Conservation (phyloP, 768 basidiomycete species). For the Leccinum sublutescens region DNA sequence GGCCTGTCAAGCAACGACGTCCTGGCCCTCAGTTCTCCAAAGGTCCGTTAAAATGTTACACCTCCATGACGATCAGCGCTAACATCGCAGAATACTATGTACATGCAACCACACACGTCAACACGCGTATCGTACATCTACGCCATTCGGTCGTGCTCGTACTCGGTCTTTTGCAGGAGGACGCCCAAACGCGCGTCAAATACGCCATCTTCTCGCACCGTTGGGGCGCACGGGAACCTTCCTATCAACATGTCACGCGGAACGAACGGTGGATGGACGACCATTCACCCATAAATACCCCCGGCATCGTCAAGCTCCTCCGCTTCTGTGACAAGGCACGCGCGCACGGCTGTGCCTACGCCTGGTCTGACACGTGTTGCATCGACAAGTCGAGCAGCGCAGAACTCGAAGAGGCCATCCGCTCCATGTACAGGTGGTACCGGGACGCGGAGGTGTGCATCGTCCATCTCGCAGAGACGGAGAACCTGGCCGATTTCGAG, state of each 20-base stretch:
- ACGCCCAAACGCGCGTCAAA: conserved; percentile 1
- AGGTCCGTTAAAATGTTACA: background rate
- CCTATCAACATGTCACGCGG: conserved; percentile 2
- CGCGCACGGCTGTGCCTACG: conserved; percentile 8
- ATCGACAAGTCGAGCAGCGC: conserved; percentile 17
- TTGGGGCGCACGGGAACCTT: conserved; percentile 10
- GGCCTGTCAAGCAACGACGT: background rate
- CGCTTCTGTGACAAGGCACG: conserved; percentile 10
- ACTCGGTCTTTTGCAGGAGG: conserved; percentile 2
- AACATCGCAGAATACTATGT: background rate
- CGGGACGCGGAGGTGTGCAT: conserved; percentile 12
- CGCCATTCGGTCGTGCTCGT: background rate
- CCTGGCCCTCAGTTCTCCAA: conserved; percentile 4
- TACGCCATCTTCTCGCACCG: conserved; percentile 18
- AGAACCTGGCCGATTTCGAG: conserved; percentile 7
- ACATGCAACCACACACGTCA: background rate
- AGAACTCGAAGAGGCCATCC: conserved; percentile 10
- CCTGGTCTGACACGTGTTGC: conserved; percentile 15
- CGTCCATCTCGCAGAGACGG: conserved; percentile 11
- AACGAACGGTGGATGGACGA: background rate
- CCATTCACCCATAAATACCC: background rate
- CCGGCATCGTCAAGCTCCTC: conserved; percentile 5
- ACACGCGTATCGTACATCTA: background rate
- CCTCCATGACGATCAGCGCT: background rate
- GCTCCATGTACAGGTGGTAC: conserved; percentile 4